phyloP scores from a whole-genome alignment of 2,329 filamentous ascomycete genomes.

The Aspergillus pseudoterreus region DNA sequence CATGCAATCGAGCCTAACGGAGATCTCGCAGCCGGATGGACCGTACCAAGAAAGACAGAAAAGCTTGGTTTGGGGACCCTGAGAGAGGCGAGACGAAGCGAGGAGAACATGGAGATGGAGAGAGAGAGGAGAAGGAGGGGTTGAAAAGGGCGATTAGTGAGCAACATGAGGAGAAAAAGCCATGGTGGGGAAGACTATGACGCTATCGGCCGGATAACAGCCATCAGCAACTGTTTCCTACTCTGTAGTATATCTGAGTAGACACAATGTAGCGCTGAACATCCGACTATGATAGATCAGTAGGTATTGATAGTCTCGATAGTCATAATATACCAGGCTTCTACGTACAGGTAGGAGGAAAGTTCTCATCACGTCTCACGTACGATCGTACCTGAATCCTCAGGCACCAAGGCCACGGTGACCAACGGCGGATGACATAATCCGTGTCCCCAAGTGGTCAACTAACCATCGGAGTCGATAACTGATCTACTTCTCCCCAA shows the following conservation, averaged over 20 bases:
- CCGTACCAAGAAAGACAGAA: slow-evolving; percentile 17
- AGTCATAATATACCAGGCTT: too few species aligned
- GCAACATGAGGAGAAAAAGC: slow-evolving; percentile 11
- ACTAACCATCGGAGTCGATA: not conserved
- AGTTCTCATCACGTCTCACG: not conserved
- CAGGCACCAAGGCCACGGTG: not conserved
- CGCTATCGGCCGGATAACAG: not conserved
- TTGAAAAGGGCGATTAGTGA: slow-evolving; percentile 8
- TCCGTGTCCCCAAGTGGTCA: not conserved
- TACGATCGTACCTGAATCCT: not conserved
- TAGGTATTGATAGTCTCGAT: too few species aligned
- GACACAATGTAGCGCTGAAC: too few species aligned
- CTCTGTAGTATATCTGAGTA: too few species aligned
- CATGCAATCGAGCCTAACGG: not conserved
- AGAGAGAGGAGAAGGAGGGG: slow-evolving; percentile 13
- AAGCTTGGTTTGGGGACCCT: slow-evolving; percentile 23
- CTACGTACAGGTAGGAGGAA: not conserved
- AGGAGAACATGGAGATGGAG: slow-evolving; percentile 20
- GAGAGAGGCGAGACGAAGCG: slow-evolving; percentile 16
- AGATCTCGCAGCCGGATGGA: not conserved
- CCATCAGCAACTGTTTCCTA: not conserved
- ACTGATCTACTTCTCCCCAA: not conserved
- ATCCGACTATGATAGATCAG: not conserved
- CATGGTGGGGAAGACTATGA: slow-evolving; percentile 14
- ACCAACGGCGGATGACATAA: not conserved